phyloP scores from a whole-genome alignment of 208 protist genomes.

The Naegleria lovaniensis region DNA sequence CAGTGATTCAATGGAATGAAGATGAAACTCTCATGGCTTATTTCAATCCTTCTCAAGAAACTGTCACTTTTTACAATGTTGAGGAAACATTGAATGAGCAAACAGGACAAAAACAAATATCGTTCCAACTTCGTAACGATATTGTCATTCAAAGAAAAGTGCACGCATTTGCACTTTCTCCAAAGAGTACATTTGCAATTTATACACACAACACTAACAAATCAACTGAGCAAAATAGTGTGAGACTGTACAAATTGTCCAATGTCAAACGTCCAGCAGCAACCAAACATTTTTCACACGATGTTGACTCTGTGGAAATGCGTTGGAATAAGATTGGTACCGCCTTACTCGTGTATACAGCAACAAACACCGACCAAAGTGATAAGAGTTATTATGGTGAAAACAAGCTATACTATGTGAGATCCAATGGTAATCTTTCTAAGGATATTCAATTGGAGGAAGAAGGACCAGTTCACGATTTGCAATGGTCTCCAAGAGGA shows the following conservation, averaged over 20 bases:
- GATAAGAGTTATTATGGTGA: constrained; percentile 80
- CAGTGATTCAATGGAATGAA: constrained; percentile 17
- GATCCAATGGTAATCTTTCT: constrained; percentile 13
- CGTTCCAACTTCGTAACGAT: background rate
- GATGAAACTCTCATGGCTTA: constrained; percentile 8
- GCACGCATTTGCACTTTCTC: constrained; percentile 3
- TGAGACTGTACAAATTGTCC: background rate
- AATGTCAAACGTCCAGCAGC: background rate
- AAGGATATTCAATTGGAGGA: constrained; percentile 55
- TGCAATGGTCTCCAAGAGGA: constrained; percentile 59
- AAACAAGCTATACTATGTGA: constrained; percentile 61
- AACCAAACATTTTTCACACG: background rate
- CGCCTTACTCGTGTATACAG: constrained; percentile 26
- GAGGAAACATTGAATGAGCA: background rate
- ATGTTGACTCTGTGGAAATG: background rate
- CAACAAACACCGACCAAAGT: constrained; percentile 61
- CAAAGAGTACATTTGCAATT: background rate
- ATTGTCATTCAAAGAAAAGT: background rate
- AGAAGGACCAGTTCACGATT: constrained; percentile 70
- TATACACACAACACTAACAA: background rate
- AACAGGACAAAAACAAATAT: background rate
- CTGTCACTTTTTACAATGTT: background rate
- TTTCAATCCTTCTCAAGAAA: background rate
- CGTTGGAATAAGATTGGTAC: constrained; percentile 7
- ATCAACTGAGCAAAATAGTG: background rate